Percentiles rank a stretch among this genome's conserved stretches.
phyloP scores from a whole-genome alignment of 2,329 filamentous ascomycete genomes.

The Chalaropsis thielavioides region DNA sequence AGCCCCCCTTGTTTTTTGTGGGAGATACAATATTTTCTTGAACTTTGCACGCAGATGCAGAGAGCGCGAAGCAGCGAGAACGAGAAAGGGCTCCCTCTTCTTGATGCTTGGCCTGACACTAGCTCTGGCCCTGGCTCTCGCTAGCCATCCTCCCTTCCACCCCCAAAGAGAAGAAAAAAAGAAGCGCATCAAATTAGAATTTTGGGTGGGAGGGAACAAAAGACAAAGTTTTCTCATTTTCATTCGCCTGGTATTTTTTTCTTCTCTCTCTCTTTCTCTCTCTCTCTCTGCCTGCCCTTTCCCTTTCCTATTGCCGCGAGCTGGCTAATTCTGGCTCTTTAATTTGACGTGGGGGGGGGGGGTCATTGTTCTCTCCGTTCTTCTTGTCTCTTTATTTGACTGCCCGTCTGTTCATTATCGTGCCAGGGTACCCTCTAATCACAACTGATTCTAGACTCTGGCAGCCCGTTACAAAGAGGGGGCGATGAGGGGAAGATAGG shows the following conservation, averaged over 20 bases:
- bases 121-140: not conserved
- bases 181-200: not conserved
- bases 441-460: slow-evolving; percentile 1
- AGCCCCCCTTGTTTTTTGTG: not conserved
- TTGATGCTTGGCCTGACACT: not conserved
- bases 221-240: not conserved
- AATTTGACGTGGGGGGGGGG: too few species aligned
- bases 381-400: slow-evolving; percentile 2
- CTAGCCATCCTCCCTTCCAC: not conserved
- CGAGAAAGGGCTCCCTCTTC: not conserved
- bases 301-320: not conserved
- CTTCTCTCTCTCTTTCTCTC: not conserved
- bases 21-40: not conserved
- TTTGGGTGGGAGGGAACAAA: not conserved
- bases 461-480: not conserved
- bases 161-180: not conserved
- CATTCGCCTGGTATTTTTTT: not conserved
- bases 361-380: not conserved
- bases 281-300: too few species aligned
- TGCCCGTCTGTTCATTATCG: not conserved
- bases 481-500: not conserved
- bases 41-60: not conserved
- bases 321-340: not conserved
- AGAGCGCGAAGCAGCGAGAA: slow-evolving; percentile 5
- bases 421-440: not conserved